These are phyloP conservation scores for Gossypium turneri DNA, from an alignment of 345 rosid genomes.

Conservation along the genomic window DNA sequence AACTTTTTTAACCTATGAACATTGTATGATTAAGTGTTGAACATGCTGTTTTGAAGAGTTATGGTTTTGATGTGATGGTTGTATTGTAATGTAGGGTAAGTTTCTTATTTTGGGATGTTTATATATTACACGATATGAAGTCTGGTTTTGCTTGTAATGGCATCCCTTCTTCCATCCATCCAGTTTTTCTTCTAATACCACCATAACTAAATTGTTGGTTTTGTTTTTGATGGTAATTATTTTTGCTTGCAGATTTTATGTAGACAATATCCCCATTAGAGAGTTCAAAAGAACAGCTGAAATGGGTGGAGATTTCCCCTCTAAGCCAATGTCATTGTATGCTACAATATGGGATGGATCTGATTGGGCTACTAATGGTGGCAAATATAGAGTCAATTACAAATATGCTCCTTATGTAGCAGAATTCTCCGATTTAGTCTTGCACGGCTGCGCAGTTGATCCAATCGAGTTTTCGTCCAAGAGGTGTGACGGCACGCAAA, in stretches of 20 bases:
- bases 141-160: constrained; percentile 22
- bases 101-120: constrained; percentile 23
- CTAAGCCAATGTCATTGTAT: constrained; percentile 92
- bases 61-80: constrained; percentile 22
- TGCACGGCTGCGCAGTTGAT: constrained; percentile 85
- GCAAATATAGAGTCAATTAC: constrained; percentile 88
- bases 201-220: background rate
- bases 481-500: constrained; percentile 43
- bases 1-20: background rate
- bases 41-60: constrained; percentile 14
- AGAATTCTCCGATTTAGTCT: constrained; percentile 56
- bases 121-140: constrained; percentile 9
- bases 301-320: constrained; percentile 85
- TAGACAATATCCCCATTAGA: constrained; percentile 74
- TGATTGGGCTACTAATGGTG: constrained; percentile 95
- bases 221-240: background rate
- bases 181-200: background rate
- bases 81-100: background rate
- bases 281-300: constrained; percentile 60
- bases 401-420: constrained; percentile 79
- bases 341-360: constrained; percentile 98
- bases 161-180: constrained; percentile 14
- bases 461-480: constrained; percentile 54
- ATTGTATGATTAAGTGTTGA: background rate
- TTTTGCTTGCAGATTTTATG: constrained; percentile 58